Evolutionary conservation across 140 eudicot genomes (phyloP), one percentile per base, ranked within the genome.

Genomic region (Bidens hawaiensis): DNA sequence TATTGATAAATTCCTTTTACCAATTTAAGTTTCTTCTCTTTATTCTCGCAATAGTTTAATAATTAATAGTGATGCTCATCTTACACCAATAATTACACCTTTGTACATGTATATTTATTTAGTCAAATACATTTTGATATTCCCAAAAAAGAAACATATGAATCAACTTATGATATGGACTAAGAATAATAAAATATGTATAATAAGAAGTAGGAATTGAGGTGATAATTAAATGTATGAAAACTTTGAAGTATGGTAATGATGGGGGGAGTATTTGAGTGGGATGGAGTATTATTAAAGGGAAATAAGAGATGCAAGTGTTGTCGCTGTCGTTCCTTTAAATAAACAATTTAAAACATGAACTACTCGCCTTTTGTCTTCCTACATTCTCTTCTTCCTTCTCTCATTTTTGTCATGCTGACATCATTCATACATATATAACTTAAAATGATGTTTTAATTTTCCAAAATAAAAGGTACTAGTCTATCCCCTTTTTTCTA

Each of bases 221-320:
- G 72, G 75, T 72, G 49, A 54, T 72, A 72, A 72, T 72, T 62
- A 52, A 53, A 73, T 47, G 73, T 57, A 74, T 60, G 69, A 67
- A 74, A 74, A 71, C 61, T 54, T n/a, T 54, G 61, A 41, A 27
- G 72, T n/a, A 62, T 26, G 38, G 74, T 74, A 66, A 67, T 67
- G 74, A 74, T 74, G 74, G 74, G 46, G 46, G 60, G 49, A 43
- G 63, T 74, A 68, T 74, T 72, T 67, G 79, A 72, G 79, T 74
- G 74, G 79, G 74, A 49, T 59, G 59, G 74, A 74, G 79, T 74
- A 74, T 74, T 74, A 74, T 74, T 74, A 67, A 67, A 74, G 79
- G 79, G 63, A 64, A 27, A 65, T 33, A 64, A 65, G 62, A 53
- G 78, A 64, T 55, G 31, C 49, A 16, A 66, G 78, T 60, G 79